phyloP scores from a whole-genome alignment of 345 rosid genomes.

The Citrus unshiu region DNA sequence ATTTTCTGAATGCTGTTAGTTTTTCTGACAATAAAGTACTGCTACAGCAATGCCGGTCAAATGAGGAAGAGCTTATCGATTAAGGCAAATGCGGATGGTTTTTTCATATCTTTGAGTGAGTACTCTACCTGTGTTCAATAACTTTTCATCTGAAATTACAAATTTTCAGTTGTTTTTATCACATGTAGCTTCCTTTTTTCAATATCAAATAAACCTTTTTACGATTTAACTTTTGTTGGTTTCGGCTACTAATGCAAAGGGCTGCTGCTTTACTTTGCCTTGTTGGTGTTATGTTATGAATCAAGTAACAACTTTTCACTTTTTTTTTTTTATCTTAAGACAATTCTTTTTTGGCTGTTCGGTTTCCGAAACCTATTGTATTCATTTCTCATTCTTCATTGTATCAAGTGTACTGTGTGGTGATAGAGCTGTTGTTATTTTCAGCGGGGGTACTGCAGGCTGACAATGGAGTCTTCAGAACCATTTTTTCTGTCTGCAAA shows the following conservation, averaged over 20 bases:
- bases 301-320: neutral
- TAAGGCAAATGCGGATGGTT: slow-evolving; percentile 67
- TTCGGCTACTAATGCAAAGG: neutral
- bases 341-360: neutral
- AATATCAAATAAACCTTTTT: neutral
- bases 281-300: neutral
- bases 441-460: neutral
- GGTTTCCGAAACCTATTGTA: neutral
- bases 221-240: neutral
- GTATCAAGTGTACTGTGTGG: neutral
- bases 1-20: neutral
- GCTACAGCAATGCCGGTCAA: slow-evolving; percentile 87
- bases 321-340: neutral
- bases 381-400: neutral
- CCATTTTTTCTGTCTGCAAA: neutral
- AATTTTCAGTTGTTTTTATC: neutral
- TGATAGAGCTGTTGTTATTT: neutral
- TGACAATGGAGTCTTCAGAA: neutral
- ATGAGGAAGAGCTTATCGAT: slow-evolving; percentile 82
- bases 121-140: neutral
- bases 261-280: neutral
- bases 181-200: neutral
- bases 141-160: neutral
- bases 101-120: slow-evolving; percentile 79
- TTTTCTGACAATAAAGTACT: slow-evolving; percentile 15